phyloP scores from a whole-genome alignment of 1,139 yeast genomes.

The Geotrichum fermentans region DNA sequence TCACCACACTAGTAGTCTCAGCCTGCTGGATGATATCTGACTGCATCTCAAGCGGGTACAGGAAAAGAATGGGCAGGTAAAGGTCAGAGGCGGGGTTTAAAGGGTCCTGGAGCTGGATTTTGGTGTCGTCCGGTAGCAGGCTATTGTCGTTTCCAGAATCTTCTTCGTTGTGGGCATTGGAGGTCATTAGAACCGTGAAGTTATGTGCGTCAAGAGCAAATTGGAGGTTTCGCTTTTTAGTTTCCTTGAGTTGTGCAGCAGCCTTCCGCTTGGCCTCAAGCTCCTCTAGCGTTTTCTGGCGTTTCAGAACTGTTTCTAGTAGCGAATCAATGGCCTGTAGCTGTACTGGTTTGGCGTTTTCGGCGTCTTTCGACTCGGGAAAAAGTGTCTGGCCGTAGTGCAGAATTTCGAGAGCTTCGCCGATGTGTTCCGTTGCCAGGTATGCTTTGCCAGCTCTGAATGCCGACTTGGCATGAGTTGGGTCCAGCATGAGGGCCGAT shows the following conservation, averaged over 20 bases:
- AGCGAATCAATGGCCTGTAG: constrained; percentile 40
- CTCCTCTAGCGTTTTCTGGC: constrained; percentile 30
- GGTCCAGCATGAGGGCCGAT: constrained; percentile 58
- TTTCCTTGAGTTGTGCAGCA: constrained; percentile 35
- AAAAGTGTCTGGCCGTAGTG: constrained; percentile 62
- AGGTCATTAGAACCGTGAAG: constrained; percentile 25
- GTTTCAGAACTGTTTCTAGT: constrained; percentile 34
- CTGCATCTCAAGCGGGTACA: constrained; percentile 81
- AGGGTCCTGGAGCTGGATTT: constrained; percentile 59
- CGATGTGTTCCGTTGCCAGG: constrained; percentile 56
- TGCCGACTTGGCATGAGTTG: constrained; percentile 73
- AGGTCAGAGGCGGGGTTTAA: constrained; percentile 73
- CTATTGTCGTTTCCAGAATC: constrained; percentile 16
- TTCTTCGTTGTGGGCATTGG: constrained; percentile 20
- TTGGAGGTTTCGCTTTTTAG: constrained; percentile 40
- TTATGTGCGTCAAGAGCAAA: constrained; percentile 28
- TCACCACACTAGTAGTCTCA: constrained; percentile 57
- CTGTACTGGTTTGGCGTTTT: constrained; percentile 8
- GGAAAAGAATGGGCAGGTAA: constrained; percentile 69
- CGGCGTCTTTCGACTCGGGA: constrained; percentile 42
- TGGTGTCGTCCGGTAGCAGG: constrained; percentile 28
- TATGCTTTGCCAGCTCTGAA: constrained; percentile 83
- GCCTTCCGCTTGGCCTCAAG: constrained; percentile 34
- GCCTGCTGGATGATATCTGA: constrained; percentile 72
- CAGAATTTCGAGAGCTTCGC: constrained; percentile 67